These are phyloP conservation scores for Pseudogymnoascus sp. DNA, from an alignment of 2,329 filamentous ascomycete species.

Conservation along the genomic window DNA sequence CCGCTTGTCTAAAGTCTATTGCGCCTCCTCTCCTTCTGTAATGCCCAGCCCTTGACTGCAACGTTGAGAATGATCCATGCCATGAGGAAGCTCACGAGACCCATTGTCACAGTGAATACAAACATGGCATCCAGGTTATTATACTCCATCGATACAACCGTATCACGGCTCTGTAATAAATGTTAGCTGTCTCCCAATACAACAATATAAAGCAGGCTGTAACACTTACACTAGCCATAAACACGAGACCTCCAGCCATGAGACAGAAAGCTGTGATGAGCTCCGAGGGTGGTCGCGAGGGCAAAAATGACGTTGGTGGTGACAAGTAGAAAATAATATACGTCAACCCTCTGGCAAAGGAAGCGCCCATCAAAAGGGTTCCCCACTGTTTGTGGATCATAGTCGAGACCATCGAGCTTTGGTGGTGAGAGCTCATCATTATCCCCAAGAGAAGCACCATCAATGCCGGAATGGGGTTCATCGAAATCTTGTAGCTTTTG, in stretches of 20 bases:
- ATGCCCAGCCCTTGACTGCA: conserved; percentile 82
- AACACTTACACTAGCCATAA: conserved; percentile 76
- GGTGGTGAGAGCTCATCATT: conserved; percentile 91
- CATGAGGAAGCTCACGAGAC: conserved; percentile 76
- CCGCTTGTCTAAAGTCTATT: not conserved
- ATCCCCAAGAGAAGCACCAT: conserved; percentile 81
- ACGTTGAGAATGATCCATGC: conserved; percentile 73
- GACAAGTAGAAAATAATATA: conserved; percentile 75
- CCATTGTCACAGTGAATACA: conserved; percentile 82
- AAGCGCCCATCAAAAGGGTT: conserved; percentile 71
- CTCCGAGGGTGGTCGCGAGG: conserved; percentile 83
- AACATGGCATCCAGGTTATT: conserved; percentile 86
- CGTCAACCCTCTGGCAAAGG: conserved; percentile 69
- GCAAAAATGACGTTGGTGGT: conserved; percentile 72
- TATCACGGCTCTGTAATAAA: conserved; percentile 60
- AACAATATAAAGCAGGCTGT: not conserved
- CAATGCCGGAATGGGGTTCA: conserved; percentile 84
- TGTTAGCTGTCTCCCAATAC: conserved; percentile 21
- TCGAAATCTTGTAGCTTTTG: conserved; percentile 63
- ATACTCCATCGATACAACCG: conserved; percentile 67
- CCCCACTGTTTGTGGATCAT: conserved; percentile 97
- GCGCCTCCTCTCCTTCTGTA: conserved; percentile 36
- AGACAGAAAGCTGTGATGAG: conserved; percentile 82
- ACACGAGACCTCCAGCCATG: conserved; percentile 79
- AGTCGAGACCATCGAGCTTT: conserved; percentile 68